These are phyloP conservation scores for Aspergillus sclerotioniger DNA, from an alignment of 495 filamentous ascomycete species.

Conservation along the genomic window DNA sequence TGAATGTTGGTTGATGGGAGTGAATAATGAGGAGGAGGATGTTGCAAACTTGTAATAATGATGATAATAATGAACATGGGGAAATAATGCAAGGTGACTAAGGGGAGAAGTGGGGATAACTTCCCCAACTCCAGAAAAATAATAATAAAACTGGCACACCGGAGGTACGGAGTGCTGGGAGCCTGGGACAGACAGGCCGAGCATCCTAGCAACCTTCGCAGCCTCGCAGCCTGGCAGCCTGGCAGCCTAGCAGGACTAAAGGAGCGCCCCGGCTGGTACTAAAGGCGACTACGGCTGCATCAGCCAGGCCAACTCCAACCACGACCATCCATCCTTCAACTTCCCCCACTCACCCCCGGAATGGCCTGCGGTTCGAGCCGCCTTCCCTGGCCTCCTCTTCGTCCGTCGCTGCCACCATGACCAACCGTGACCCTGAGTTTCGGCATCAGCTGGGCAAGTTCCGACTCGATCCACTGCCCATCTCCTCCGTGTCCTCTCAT, in stretches of 20 bases:
- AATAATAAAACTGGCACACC: neutral
- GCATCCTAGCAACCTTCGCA: no score
- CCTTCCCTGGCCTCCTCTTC: slow-evolving; percentile 17
- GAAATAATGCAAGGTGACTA: neutral
- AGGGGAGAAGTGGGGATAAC: no score
- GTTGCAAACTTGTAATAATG: no score
- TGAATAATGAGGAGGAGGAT: no score
- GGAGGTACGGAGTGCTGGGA: neutral
- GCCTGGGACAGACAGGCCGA: no score
- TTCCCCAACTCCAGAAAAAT: no score
- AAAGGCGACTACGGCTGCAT: neutral
- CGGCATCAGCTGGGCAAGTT: slow-evolving; percentile 48
- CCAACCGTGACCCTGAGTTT: slow-evolving; percentile 42
- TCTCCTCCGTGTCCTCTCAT: slow-evolving; percentile 18
- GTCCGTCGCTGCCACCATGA: slow-evolving; percentile 25
- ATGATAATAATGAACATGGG: no score
- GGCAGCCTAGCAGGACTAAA: neutral
- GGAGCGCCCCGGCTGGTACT: neutral
- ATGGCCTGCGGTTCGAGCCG: slow-evolving; percentile 42
- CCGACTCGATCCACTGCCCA: slow-evolving; percentile 37
- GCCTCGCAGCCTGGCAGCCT: no score
- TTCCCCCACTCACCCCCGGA: neutral
- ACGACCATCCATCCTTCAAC: neutral
- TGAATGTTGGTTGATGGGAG: no score
- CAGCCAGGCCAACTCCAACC: neutral